Base-by-base conservation (phyloP, 2,329 filamentous ascomycete species). In the Samsoniella hepiali region DNA sequence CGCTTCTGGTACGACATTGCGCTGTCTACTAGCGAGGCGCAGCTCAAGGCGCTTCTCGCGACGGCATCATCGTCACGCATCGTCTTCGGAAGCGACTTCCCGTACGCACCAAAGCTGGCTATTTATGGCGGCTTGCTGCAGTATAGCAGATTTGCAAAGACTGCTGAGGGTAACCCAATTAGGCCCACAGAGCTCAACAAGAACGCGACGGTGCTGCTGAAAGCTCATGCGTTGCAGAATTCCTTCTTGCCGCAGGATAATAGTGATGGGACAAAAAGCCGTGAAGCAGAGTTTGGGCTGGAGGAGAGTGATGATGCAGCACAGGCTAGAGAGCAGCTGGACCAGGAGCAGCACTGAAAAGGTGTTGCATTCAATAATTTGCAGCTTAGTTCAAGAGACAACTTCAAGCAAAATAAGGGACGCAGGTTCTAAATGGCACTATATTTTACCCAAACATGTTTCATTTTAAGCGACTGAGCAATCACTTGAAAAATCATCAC, bases 1-100 rank as follows among this genome's bases (percentile, higher is more conserved):
- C 50, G 50, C 11, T 54, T 54, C 29, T 54, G 50, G 50, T 54
- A 54, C 17, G 50, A 54, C n/a, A 54, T 54, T 54, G 50, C 50
- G 32, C 32, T 54, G 17, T 54, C 50, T 38, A 54, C 50, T 17
- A 38, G 50, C 50, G 50, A 54, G n/a, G 50, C 50, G 50, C 50
- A 54, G 29, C 50, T 54, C 32, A 54, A 54, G 34, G 50, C 50
- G n/a, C 50, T 54, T 54, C 50, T 54, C 32, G 50, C 50, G 32
- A 54, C 50, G 50, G 50, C 50, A 38, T 27, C 50, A 38, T 38
- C 50, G n/a, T 36, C 32, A 54, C 34, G 34, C 32, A 54, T 54
- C 34, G n/a, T 54, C 32, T 54, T 38, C 10, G 50, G 50, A 54
- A 54, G 50, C 34, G 50, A 54, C 29, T 54, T 54, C 9, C 50